A percentile compares a stretch with the other conserved stretches of the same genome.
Evolutionary conservation across 2,329 filamentous ascomycete species (phyloP).

Genomic region (Emericellopsis atlantica): DNA sequence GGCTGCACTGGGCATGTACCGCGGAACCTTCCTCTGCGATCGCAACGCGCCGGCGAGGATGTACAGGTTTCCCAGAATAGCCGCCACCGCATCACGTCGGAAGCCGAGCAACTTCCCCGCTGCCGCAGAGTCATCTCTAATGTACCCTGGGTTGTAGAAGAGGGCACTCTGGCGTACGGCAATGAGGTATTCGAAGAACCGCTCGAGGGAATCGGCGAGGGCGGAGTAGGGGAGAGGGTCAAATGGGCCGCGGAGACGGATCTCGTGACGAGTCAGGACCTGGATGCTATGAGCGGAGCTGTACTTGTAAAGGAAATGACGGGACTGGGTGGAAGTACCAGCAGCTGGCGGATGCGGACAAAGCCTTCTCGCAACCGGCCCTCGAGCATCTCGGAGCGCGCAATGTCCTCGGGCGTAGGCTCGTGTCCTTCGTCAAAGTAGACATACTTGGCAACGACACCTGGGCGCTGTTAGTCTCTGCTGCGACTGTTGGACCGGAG

Average conservation of each 20-base stretch:
- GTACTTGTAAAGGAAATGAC: background rate
- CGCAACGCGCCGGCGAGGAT: constrained; percentile 42
- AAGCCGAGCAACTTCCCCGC: constrained; percentile 34
- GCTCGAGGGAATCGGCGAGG: constrained; percentile 41
- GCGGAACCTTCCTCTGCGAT: constrained; percentile 34
- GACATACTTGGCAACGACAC: constrained; percentile 41
- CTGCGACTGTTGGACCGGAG: background rate
- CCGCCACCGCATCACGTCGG: constrained; percentile 43
- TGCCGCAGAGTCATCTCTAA: constrained; percentile 35
- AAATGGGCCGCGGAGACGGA: constrained; percentile 44
- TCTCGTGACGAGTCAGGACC: constrained; percentile 43
- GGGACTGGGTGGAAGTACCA: constrained; percentile 19
- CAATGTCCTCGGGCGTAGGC: constrained; percentile 36
- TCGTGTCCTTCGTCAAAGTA: constrained; percentile 43
- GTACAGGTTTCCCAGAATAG: constrained; percentile 45
- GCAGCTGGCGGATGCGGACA: constrained; percentile 40
- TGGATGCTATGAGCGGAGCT: constrained; percentile 4
- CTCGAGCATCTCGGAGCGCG: constrained; percentile 43
- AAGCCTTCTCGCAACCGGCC: constrained; percentile 48
- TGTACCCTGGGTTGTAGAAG: constrained; percentile 41
- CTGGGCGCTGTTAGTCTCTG: constrained; percentile 11
- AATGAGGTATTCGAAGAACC: constrained; percentile 47
- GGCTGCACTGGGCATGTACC: constrained; percentile 43
- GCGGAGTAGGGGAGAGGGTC: constrained; percentile 42
- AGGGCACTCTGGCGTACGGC: constrained; percentile 43